Evolutionary conservation across 805 yeast species (phyloP).

Genomic region (Candida ascalaphidarum): DNA sequence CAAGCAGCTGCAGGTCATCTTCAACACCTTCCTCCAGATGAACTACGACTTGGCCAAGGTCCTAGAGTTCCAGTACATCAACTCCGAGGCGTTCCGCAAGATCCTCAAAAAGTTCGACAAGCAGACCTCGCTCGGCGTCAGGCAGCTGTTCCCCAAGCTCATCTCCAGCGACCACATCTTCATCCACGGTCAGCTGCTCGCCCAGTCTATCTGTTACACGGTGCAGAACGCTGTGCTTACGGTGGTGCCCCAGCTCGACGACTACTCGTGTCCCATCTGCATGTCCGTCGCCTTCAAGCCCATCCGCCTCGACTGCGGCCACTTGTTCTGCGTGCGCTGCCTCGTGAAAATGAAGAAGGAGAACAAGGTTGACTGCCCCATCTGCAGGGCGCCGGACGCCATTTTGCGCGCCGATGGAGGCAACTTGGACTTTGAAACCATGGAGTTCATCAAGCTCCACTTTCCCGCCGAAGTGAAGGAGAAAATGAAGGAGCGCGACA

Average conservation of each 20-base stretch:
- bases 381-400: constrained; percentile 48
- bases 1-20: constrained; percentile 37
- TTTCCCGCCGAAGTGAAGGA: constrained; percentile 63
- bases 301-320: constrained; percentile 53
- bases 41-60: constrained; percentile 49
- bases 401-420: constrained; percentile 49
- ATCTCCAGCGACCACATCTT: constrained; percentile 33
- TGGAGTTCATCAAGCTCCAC: constrained; percentile 45
- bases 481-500: constrained; percentile 46
- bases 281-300: constrained; percentile 66
- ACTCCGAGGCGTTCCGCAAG: constrained; percentile 55
- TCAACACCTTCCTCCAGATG: constrained; percentile 40
- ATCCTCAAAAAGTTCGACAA: constrained; percentile 73
- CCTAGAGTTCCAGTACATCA: constrained; percentile 52
- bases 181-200: constrained; percentile 39
- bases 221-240: constrained; percentile 47
- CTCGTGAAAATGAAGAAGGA: constrained; percentile 58
- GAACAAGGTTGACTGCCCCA: constrained; percentile 54
- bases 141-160: constrained; percentile 37
- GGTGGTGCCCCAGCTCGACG: constrained; percentile 66
- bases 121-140: constrained; percentile 49
- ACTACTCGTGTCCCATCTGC: constrained; percentile 70
- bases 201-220: constrained; percentile 45
- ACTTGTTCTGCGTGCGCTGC: constrained; percentile 67
- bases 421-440: constrained; percentile 48